Evolutionary conservation across 2,329 filamentous ascomycete species (phyloP), one percentile per base, ranked within the genome.

Genomic region (Aspergillaceae sp.): DNA sequence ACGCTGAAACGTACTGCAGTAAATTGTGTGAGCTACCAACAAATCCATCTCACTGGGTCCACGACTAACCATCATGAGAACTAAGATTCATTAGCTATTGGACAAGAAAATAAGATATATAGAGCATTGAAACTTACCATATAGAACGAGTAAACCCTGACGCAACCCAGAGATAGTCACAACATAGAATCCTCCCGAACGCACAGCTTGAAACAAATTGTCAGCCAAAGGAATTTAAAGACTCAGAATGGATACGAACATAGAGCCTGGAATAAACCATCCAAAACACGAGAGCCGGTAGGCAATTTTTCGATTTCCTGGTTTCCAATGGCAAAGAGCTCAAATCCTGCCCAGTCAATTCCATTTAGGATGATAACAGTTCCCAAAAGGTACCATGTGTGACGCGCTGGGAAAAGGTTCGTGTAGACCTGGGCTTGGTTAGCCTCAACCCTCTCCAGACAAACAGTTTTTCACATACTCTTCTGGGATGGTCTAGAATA

Each of bases 181-280:
- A 26, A 85, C 76, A 43, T 83, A 82, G 53, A 84, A 83, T 0
- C 82, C 83, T 10, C 79, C 80, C 6, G 79, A 79, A 5, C 83
- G 76, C 4, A 84, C 78, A 45, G 61, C 61, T 63, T 19, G 19
- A 19, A 36, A 36, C 50, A 29, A 44, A 19, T 19, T 19, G 41
- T 7, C 34, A 28, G 1, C 7, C 26, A 3, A 29, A 29, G n/a
- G 7, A 1, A 10, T 29, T 9, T 5, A 3, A n/a, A 11, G 5
- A 30, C 4, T 28, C 8, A 1, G 9, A 29, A 26, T 3, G 7
- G 6, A 29, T 10, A 41, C 40, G 3, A 41, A 62, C 82, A 74
- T 7, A 84, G 74, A 45, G 80, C 79, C 69, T 57, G 56, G 55
- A 86, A 86, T 3, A 85, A 67, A 0, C 82, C 82, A 52, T 82